These are phyloP conservation scores for Firmiana major DNA, from an alignment of 345 rosid genomes.

Conservation along the genomic window DNA sequence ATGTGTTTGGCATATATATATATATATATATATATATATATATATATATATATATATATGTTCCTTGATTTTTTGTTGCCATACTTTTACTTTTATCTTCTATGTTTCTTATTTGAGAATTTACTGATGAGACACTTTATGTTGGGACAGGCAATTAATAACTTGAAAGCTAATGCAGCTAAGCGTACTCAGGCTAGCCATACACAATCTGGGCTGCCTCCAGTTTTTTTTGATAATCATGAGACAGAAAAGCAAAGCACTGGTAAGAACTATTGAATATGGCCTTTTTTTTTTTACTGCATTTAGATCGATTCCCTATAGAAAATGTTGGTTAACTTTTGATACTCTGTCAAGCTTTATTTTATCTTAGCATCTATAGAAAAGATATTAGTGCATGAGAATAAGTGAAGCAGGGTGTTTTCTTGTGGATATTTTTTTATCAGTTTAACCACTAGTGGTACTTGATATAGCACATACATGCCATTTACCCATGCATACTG, in stretches of 20 bases:
- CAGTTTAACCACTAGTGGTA: not conserved
- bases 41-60: not conserved
- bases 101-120: not conserved
- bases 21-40: not conserved
- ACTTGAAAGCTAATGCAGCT: slow-evolving; percentile 62
- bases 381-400: not conserved
- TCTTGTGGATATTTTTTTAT: not conserved
- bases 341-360: not conserved
- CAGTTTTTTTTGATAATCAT: slow-evolving; percentile 50
- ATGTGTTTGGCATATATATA: not conserved
- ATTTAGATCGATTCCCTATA: not conserved
- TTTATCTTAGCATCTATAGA: not conserved
- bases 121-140: slow-evolving; percentile 5
- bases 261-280: slow-evolving; percentile 32
- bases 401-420: not conserved
- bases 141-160: slow-evolving; percentile 52
- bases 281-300: not conserved
- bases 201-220: slow-evolving; percentile 51
- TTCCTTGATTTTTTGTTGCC: not conserved
- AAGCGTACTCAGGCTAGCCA: slow-evolving; percentile 25
- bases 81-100: not conserved
- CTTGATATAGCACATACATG: not conserved
- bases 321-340: not conserved
- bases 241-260: slow-evolving; percentile 26
- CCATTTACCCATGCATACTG: not conserved